Base-by-base conservation (phyloP, 148 eudicot species). In the Silene conica region DNA sequence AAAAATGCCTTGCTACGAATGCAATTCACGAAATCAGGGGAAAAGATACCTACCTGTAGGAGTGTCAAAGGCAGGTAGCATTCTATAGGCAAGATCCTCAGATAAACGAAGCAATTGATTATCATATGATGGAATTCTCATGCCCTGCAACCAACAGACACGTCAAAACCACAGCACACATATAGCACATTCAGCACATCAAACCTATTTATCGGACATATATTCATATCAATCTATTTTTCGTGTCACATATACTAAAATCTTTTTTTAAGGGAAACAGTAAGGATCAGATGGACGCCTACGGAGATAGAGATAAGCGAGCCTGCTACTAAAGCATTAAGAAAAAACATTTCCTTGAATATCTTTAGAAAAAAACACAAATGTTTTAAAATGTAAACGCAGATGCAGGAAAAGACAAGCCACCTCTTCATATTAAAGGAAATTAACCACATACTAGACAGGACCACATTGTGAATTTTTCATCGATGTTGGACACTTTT, bases 51-150 rank as follows among this genome's bases (percentile, higher is more conserved):
- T 70, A 95, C 98, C 98, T 82, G 99, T 92, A 75, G 99, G 99
- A 82, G 99, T 95, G 79, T 95, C 99, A 79, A 95, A 95, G 76
- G 99, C 99, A 70, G 99, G 99, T 56, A 95, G 80, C 74, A 95
- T 69, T 80, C 99, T 87, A 31, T 81, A 80, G 54, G 83, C 99
- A 70, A 95, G 86, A 79, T 95, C 99, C 87, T 95, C 97, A 7
- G 99, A 90, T 79, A 95, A 87, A 74, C 84, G 82, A 83, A 95
- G 97, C 59, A 95, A 86, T 65, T 95, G 89, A 71, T 90, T 83
- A 65, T 90, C 92, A 82, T 95, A 95, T 20, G 96, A 77, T 65
- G 97, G 94, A 74, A 95, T 79, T 72, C 87, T 92, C 99, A 95
- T 88, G 72, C 99, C 99, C 99, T 95, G 86, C 38, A 80, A 56